phyloP scores from a whole-genome alignment of 2,329 filamentous ascomycete genomes.

The Albifimbria verrucaria region DNA sequence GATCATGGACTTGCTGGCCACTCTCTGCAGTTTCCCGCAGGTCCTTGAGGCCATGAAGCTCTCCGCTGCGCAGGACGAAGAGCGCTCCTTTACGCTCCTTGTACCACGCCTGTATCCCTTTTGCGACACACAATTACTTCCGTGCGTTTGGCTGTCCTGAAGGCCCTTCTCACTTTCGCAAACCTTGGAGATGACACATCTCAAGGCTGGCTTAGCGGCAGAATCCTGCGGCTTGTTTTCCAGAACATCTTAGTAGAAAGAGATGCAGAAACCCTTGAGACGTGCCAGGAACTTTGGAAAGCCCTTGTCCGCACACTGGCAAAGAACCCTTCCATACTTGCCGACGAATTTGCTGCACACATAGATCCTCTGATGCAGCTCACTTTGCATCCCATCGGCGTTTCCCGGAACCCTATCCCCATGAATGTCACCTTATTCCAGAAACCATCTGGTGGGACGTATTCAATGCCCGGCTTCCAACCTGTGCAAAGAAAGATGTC shows the following conservation, averaged over 20 bases:
- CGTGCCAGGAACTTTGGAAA: slow-evolving; percentile 84
- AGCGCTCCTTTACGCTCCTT: slow-evolving; percentile 86
- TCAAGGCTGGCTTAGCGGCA: slow-evolving; percentile 89
- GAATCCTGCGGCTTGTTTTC: slow-evolving; percentile 82
- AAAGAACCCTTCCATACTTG: slow-evolving; percentile 61
- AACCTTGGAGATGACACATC: slow-evolving; percentile 77
- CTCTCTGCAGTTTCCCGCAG: slow-evolving; percentile 89
- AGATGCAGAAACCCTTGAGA: slow-evolving; percentile 75
- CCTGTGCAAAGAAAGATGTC: slow-evolving; percentile 44
- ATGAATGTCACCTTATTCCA: slow-evolving; percentile 90
- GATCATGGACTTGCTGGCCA: slow-evolving; percentile 97
- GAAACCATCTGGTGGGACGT: slow-evolving; percentile 86
- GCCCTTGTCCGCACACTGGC: slow-evolving; percentile 70
- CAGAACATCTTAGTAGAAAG: slow-evolving; percentile 94
- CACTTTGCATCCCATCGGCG: slow-evolving; percentile 86
- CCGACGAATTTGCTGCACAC: slow-evolving; percentile 69
- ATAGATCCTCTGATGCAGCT: slow-evolving; percentile 80
- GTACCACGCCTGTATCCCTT: slow-evolving; percentile 95
- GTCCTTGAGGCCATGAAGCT: slow-evolving; percentile 91
- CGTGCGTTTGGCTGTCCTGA: slow-evolving; percentile 87
- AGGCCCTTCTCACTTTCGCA: slow-evolving; percentile 89
- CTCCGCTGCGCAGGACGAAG: slow-evolving; percentile 77
- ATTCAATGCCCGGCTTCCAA: slow-evolving; percentile 53
- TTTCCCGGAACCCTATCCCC: slow-evolving; percentile 83
- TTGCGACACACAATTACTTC: slow-evolving; percentile 95